Evolutionary conservation across 208 protist genomes (phyloP).

Genomic region (Leishmania major): DNA sequence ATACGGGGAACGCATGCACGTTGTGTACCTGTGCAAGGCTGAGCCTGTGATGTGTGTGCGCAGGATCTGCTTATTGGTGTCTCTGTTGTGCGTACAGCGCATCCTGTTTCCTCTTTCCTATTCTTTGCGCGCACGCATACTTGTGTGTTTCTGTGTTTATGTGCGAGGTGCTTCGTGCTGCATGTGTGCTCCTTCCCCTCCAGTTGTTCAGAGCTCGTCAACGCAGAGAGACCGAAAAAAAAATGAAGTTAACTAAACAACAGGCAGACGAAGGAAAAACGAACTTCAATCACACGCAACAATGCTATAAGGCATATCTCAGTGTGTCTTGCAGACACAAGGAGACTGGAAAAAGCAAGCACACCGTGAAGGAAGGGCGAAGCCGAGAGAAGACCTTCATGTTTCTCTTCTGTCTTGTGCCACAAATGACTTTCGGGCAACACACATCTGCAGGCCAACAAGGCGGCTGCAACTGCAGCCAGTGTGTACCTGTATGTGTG

Average conservation of each 20-base stretch:
- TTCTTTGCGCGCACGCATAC: background rate
- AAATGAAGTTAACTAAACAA: background rate
- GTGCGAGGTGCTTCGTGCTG: background rate
- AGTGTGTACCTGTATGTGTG: background rate
- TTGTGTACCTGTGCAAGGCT: background rate
- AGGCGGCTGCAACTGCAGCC: background rate
- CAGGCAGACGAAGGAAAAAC: background rate
- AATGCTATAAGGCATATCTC: background rate
- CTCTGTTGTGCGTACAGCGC: background rate
- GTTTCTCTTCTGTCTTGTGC: background rate
- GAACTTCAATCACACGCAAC: background rate
- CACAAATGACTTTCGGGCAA: background rate
- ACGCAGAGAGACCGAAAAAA: constrained; percentile 1
- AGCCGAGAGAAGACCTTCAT: background rate
- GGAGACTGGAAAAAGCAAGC: too few species aligned
- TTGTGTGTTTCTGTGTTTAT: background rate
- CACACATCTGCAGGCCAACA: background rate
- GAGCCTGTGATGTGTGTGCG: background rate
- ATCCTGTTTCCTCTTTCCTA: background rate
- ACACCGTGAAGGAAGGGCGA: background rate
- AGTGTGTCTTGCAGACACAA: background rate
- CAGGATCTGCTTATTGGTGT: background rate
- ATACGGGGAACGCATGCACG: background rate
- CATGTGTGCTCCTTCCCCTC: background rate
- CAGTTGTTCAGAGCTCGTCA: background rate